Evolutionary conservation across 306 rosid genomes (phyloP).

Genomic region (Nissolia schottii): DNA sequence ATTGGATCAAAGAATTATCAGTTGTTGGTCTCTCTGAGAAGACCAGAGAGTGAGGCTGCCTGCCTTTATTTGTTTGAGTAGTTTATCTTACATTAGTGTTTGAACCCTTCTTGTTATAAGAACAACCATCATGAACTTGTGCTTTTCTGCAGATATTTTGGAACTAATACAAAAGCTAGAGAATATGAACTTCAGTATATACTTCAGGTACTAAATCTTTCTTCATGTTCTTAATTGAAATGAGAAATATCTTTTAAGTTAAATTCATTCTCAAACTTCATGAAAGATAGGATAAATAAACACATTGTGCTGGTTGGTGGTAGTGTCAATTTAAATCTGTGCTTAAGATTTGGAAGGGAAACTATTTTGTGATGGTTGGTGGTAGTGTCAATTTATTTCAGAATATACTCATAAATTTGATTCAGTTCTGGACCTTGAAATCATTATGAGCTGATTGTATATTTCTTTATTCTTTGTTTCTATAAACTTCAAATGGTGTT

Average conservation of each 20-base stretch:
- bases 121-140: not conserved
- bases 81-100: not conserved
- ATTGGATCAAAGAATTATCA: slow-evolving; percentile 89
- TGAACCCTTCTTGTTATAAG: not conserved
- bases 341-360: not conserved
- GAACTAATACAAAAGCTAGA: slow-evolving; percentile 55
- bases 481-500: slow-evolving; percentile 8
- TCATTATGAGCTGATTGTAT: not conserved
- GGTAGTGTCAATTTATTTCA: not conserved
- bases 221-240: slow-evolving; percentile 6
- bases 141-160: slow-evolving; percentile 58
- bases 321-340: not conserved
- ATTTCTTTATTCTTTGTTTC: not conserved
- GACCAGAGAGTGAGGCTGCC: slow-evolving; percentile 69
- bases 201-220: slow-evolving; percentile 58
- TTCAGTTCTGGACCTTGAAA: not conserved
- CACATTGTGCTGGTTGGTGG: no score
- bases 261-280: not conserved
- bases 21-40: slow-evolving; percentile 75
- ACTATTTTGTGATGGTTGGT: not conserved
- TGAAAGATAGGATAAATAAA: not conserved
- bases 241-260: not conserved
- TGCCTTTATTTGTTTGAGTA: slow-evolving; percentile 17
- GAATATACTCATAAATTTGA: not conserved
- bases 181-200: slow-evolving; percentile 79